Base-by-base conservation (phyloP, 768 basidiomycete genomes). In the Boletellus emodensis region DNA sequence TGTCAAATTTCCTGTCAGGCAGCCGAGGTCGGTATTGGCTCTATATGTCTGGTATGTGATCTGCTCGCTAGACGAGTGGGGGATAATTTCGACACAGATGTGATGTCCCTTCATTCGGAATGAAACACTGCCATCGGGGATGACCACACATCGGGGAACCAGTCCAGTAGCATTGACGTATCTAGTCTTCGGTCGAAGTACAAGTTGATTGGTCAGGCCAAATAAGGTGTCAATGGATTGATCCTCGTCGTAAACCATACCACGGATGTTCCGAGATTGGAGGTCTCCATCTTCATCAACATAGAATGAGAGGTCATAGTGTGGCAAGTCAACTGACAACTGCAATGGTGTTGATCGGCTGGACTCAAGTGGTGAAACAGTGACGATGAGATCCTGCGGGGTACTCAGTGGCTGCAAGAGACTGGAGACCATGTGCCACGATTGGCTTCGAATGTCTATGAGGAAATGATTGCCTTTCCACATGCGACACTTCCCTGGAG, bases 211-310 rank as follows among this genome's bases (percentile, higher is more conserved):
- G 17, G 30, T 20, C 22, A 80, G 49, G 6, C 78, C 79, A 34
- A 75, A 64, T 52, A 80, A 58, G 0, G 74, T 72, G 1, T 74
- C 75, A 1, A 59, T 57, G 0, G 67, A 74, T 46, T 78, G 78
- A 35, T 61, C 46, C 2, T 40, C 1, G 36, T 76, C 74, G 4
- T 79, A 60, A 15, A 72, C 57, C 66, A 75, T 75, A 12, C 61
- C 66, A 3, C 67, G 67, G 37, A 75, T 58, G 42, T 74, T 71
- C 9, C 49, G 61, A 24, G 70, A 76, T 44, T 75, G 67, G 18
- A 79, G 54, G 17, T 61, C 55, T 8, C 60, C 54, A 3, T 56
- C 58, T 4, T 58, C 41, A 37, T 69, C 65, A 32, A 75, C 32
- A 39, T 66, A 67, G 41, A 79, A 79, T 1, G 66, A 61, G 9